Conservation (phyloP, 768 basidiomycete genomes). For the Mycena olivaceomarginata region DNA sequence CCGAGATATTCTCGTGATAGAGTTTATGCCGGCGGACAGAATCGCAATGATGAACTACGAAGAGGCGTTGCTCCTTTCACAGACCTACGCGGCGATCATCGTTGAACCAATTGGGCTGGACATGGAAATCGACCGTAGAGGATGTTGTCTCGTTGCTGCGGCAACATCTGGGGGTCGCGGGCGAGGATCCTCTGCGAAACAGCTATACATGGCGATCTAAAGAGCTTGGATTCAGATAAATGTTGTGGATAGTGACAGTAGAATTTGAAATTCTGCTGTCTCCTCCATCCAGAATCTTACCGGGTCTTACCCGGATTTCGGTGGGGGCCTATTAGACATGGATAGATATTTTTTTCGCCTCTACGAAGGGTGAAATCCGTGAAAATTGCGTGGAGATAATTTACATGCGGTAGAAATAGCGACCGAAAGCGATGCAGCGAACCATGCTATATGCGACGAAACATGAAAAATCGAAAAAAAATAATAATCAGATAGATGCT, state of each 20-base stretch:
- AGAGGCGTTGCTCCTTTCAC: slow-evolving; percentile 39
- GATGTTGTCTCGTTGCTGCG: slow-evolving; percentile 32
- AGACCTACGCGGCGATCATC: slow-evolving; percentile 38
- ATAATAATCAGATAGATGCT: no score
- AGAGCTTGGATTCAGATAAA: slow-evolving; percentile 28
- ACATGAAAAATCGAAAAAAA: no score
- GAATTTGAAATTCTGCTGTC: no score
- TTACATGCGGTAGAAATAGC: slow-evolving; percentile 33
- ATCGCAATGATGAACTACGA: slow-evolving; percentile 40
- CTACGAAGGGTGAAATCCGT: slow-evolving; percentile 2
- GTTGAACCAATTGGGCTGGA: slow-evolving; percentile 29
- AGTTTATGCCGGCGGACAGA: slow-evolving; percentile 36
- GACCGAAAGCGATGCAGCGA: slow-evolving; percentile 17
- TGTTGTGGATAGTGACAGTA: no score
- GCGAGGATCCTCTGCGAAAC: slow-evolving; percentile 27
- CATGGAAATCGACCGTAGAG: slow-evolving; percentile 31
- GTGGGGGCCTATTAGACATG: no score
- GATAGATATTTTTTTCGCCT: no score
- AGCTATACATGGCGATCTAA: slow-evolving; percentile 32
- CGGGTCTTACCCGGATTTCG: no score
- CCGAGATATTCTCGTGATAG: slow-evolving; percentile 30
- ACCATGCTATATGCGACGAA: slow-evolving; percentile 23
- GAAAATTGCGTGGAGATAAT: slow-evolving; percentile 36
- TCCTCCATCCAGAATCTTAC: no score
- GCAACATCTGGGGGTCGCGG: slow-evolving; percentile 29